Evolutionary conservation across 495 filamentous ascomycete species (phyloP), one percentile per base, ranked within the genome.

Genomic region (Penicillium lagena): DNA sequence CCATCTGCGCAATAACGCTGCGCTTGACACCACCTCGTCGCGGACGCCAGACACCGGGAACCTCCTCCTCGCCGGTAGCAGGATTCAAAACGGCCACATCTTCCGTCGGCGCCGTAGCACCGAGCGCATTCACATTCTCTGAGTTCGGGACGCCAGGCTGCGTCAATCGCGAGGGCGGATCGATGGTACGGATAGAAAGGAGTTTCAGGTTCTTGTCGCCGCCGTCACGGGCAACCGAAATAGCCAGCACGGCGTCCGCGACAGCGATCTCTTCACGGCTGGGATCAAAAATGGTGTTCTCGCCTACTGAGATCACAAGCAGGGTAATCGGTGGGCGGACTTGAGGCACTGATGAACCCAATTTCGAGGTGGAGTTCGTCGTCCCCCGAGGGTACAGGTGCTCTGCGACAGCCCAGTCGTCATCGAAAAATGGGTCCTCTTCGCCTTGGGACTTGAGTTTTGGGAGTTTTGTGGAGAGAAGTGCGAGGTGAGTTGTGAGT

Each of bases 391-490:
- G 80, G 68, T 90, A 99, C 14, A 99, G 72, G 40, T 82, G 79
- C 33, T 79, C 63, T 2, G 89, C 79, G 30, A 82, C 86, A 31
- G 82, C 86, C 94, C 94, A 99, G 66, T 99, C 93, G 68, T 99
- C 94, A 72, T 96, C 85, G 72, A 99, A 97, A 55, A 95, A 81
- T 2, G 94, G 94, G 56, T 99, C 94, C 68, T 99, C 93, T 59
- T 95, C 90, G 42, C 75, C 74, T 56, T 89, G 81, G 15, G 88
- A 94, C 58, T 87, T 86, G 15, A 94, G 70, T 29, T 82, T 77
- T 12, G 93, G 93, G 2, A 97, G 79, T 44, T 85, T 83, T 7
- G 91, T 88, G 34, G 85, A 80, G 39, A 95, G 82, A 28, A 99
- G 86, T n/a, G 93, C 93, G 47, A 99, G 85, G 64, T 97, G 89